Evolutionary conservation across 306 rosid species (phyloP), one percentile per base, ranked within the genome.

Genomic region (Casuarina glauca): DNA sequence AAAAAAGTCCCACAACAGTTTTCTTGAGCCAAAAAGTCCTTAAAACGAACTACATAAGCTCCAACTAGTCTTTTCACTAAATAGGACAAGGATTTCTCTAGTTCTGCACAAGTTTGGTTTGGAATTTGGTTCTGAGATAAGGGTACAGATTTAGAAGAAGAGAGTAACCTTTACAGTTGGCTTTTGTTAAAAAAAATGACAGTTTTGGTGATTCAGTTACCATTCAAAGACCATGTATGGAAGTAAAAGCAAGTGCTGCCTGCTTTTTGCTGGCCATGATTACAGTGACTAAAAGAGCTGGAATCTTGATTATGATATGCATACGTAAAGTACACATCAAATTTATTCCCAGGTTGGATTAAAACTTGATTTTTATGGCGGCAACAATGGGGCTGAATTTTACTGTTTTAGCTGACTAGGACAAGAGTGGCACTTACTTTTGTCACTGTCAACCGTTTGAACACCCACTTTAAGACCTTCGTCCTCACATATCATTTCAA

Each of bases 401-500:
- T 48, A 48, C 51, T 48, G 51, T 48, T 48, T 48, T 3, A 44
- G 9, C 12, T 2, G 51, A 48, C 12, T 6, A 26, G 48, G 53
- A 52, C 9, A 20, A 38, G 67, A 4, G 17, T 19, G 70, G 17
- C 63, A 62, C 55, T 50, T 38, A 38, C 70, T 10, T 32, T 75
- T 41, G 78, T 76, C 66, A 36, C 53, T 48, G 16, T 61, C 51
- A 48, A 73, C 76, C 12, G 26, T 70, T 51, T 66, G 52, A 79
- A 72, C n/a, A 0, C 38, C 38, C 72, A 62, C 81, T 68, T 83
- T 70, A 54, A 51, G 45, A 5, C 49, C 48, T 50, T 32, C 26
- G 15, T 13, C 9, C 48, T 78, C 72, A 62, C 81, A 67, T 43
- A 52, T 82, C 79, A 82, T 44, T 49, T 79, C 76, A 69, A 68